These are phyloP conservation scores for Tubosaeta sp. DNA, from an alignment of 768 basidiomycete genomes.

Conservation along the genomic window DNA sequence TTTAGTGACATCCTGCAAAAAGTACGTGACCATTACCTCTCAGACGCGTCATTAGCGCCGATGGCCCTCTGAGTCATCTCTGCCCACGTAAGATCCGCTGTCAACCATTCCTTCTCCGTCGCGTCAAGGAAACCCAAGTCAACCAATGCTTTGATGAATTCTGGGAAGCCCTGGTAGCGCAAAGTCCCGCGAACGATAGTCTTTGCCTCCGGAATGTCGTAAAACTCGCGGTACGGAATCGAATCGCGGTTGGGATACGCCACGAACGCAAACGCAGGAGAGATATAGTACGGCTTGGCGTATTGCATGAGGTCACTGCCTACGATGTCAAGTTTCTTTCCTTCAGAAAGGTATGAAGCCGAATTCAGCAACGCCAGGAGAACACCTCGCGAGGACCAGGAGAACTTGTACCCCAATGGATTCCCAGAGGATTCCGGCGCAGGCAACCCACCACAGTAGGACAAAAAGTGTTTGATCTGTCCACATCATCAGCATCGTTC, in stretches of 20 bases:
- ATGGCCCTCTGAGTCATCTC: conserved; percentile 75
- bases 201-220: conserved; percentile 91
- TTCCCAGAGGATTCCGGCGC: conserved; percentile 89
- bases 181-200: conserved; percentile 90
- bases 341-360: conserved; percentile 72
- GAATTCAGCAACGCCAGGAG: conserved; percentile 91
- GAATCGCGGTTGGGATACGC: conserved; percentile 97
- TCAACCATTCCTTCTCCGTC: conserved; percentile 71
- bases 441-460: conserved; percentile 95
- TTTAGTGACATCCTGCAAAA: neutral
- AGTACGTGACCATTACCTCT: conserved; percentile 45
- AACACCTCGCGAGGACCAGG: conserved; percentile 95
- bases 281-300: conserved; percentile 92
- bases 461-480: conserved; percentile 85
- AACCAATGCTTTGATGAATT: conserved; percentile 86
- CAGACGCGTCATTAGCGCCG: conserved; percentile 61
- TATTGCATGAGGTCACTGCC: conserved; percentile 86
- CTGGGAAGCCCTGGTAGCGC: conserved; percentile 95
- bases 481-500: neutral
- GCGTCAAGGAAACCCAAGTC: conserved; percentile 84
- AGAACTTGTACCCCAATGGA: conserved; percentile 98
- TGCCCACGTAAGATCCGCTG: conserved; percentile 72
- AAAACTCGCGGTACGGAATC: conserved; percentile 83
- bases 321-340: conserved; percentile 59
- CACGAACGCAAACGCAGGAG: conserved; percentile 93